Conservation (phyloP, 2,329 filamentous ascomycete genomes). For the Dactylonectria estremocensis region DNA sequence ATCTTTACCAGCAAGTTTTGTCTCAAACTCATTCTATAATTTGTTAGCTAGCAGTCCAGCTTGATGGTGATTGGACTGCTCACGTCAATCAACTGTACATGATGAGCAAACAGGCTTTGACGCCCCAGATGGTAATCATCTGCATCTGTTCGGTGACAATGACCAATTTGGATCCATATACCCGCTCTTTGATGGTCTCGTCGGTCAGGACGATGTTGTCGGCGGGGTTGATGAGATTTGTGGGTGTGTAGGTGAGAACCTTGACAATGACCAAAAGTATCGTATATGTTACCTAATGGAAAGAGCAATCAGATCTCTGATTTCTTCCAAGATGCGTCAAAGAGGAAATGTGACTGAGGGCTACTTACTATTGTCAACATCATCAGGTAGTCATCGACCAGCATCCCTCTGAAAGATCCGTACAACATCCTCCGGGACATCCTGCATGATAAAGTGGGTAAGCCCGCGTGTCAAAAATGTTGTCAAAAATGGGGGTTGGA, state of each 20-base stretch:
- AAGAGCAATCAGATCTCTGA: background rate
- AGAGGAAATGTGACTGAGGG: background rate
- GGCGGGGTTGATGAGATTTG: slow-evolving; percentile 69
- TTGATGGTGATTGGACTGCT: slow-evolving; percentile 35
- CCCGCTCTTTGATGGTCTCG: slow-evolving; percentile 57
- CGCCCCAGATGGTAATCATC: slow-evolving; percentile 68
- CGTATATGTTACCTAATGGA: slow-evolving; percentile 37
- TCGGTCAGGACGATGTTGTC: slow-evolving; percentile 63
- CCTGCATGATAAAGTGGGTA: slow-evolving; percentile 38
- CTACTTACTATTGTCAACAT: slow-evolving; percentile 62
- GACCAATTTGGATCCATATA: slow-evolving; percentile 72
- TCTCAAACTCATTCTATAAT: slow-evolving; percentile 56
- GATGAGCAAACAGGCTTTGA: slow-evolving; percentile 68
- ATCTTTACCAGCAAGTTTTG: slow-evolving; percentile 62
- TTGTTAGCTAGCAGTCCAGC: background rate
- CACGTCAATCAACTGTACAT: slow-evolving; percentile 68
- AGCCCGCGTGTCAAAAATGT: background rate
- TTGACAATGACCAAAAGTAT: slow-evolving; percentile 42
- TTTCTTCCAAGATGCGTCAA: background rate
- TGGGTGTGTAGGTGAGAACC: slow-evolving; percentile 58
- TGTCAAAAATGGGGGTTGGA: background rate
- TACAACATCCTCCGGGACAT: slow-evolving; percentile 56
- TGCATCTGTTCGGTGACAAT: slow-evolving; percentile 74
- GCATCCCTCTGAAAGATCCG: slow-evolving; percentile 62
- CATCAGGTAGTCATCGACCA: slow-evolving; percentile 71